A percentile compares a stretch with the other conserved stretches of the same genome.
Conservation (phyloP, 2,329 filamentous ascomycete genomes). For the Epichloe uncinata region DNA sequence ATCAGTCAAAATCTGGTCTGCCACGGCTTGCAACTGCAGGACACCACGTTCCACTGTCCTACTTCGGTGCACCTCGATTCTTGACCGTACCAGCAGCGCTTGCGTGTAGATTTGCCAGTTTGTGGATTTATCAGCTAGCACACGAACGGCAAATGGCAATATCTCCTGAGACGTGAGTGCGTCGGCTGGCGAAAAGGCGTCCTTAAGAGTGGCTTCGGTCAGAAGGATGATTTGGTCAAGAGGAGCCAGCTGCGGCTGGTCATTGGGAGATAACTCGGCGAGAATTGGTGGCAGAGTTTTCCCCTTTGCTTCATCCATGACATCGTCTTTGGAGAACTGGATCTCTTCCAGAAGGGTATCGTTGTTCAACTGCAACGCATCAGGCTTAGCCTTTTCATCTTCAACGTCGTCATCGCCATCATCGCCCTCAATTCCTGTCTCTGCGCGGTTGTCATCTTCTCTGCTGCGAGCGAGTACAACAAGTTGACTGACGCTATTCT, state of each 20-base stretch:
- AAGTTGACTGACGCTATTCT: slow-evolving; percentile 72
- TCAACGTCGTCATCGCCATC: slow-evolving; percentile 8
- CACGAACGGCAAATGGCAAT: slow-evolving; percentile 76
- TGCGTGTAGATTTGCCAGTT: slow-evolving; percentile 99
- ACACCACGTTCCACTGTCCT: slow-evolving; percentile 82
- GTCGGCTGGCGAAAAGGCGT: slow-evolving; percentile 71
- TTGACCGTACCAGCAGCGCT: slow-evolving; percentile 73
- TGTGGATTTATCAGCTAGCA: slow-evolving; percentile 74
- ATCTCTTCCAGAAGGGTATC: slow-evolving; percentile 87
- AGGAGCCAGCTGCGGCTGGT: slow-evolving; percentile 69
- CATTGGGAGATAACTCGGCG: slow-evolving; percentile 53
- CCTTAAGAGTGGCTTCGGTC: slow-evolving; percentile 76
- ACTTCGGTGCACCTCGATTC: slow-evolving; percentile 79
- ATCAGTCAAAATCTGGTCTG: slow-evolving; percentile 88
- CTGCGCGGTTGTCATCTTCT: slow-evolving; percentile 17
- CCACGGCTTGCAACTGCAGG: slow-evolving; percentile 84
- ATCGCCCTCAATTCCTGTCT: slow-evolving; percentile 3
- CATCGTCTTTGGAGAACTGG: slow-evolving; percentile 51
- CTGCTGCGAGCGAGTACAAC: slow-evolving; percentile 78
- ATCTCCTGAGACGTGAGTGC: slow-evolving; percentile 88
- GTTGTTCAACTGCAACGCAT: slow-evolving; percentile 70
- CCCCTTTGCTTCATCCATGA: slow-evolving; percentile 22
- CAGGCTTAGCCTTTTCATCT: slow-evolving; percentile 33
- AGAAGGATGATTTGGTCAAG: slow-evolving; percentile 86
- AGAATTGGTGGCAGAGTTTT: slow-evolving; percentile 45